phyloP scores from a whole-genome alignment of 2,329 filamentous ascomycete genomes.

The Aurifilum marmelostoma region DNA sequence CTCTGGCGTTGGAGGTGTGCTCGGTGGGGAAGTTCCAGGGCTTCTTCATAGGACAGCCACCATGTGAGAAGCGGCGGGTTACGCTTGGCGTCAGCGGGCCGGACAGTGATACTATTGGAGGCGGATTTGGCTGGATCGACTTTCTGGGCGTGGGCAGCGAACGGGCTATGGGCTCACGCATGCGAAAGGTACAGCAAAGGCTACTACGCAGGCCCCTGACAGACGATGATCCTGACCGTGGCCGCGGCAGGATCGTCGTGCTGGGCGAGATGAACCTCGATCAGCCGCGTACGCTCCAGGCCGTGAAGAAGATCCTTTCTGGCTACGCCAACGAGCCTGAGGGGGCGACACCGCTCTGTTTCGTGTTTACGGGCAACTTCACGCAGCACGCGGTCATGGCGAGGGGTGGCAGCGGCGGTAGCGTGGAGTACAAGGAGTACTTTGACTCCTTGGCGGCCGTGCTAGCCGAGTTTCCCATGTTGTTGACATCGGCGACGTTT shows the following conservation, averaged over 20 bases:
- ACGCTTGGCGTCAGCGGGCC: constrained; percentile 73
- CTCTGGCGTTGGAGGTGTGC: constrained; percentile 83
- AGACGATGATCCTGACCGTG: constrained; percentile 38
- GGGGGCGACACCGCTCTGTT: constrained; percentile 71
- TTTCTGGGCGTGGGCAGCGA: constrained; percentile 92
- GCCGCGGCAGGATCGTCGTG: constrained; percentile 66
- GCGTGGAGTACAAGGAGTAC: constrained; percentile 95
- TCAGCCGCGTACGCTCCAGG: constrained; percentile 77
- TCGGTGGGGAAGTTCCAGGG: constrained; percentile 91
- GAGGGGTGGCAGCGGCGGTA: constrained; percentile 71
- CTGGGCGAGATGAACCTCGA: constrained; percentile 88
- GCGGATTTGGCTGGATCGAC: constrained; percentile 95
- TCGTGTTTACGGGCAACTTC: constrained; percentile 88
- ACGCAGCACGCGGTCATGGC: constrained; percentile 67
- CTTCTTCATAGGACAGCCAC: constrained; percentile 89
- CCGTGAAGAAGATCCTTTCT: constrained; percentile 76
- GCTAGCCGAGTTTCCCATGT: constrained; percentile 78
- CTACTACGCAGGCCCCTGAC: constrained; percentile 55
- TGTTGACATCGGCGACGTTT: constrained; percentile 81
- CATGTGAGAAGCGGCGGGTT: constrained; percentile 79
- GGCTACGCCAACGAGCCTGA: constrained; percentile 70
- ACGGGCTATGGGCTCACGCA: constrained; percentile 77
- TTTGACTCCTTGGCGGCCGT: constrained; percentile 86
- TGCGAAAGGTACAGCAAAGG: constrained; percentile 77
- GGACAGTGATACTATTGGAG: constrained; percentile 67